Percentiles rank a stretch among this genome's conserved stretches.
Conservation (phyloP, 1,284 basidiomycete genomes). For the Ustanciosporium gigantosporum region DNA sequence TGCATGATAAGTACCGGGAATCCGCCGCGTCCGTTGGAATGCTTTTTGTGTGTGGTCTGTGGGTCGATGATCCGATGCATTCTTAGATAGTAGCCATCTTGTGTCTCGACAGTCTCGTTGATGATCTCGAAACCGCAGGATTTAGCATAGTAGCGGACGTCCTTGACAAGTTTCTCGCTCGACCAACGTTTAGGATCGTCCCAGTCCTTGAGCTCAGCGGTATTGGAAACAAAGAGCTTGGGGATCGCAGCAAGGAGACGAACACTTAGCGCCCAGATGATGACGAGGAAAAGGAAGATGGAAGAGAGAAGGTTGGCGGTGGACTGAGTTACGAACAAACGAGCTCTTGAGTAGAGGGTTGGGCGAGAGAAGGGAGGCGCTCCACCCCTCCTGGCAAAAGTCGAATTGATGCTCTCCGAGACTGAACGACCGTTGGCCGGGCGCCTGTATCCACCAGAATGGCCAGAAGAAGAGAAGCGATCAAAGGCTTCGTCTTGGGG, state of each 20-base stretch:
- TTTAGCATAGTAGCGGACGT: slow-evolving; percentile 67
- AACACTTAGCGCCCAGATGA: slow-evolving; percentile 61
- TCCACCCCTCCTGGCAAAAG: slow-evolving; percentile 45
- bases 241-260: slow-evolving; percentile 40
- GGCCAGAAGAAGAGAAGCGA: neutral
- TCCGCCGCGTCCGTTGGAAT: slow-evolving; percentile 64
- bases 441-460: neutral
- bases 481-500: neutral
- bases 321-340: slow-evolving; percentile 64
- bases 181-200: slow-evolving; percentile 65
- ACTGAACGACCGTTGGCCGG: neutral
- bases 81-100: slow-evolving; percentile 68
- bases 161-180: slow-evolving; percentile 65
- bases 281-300: slow-evolving; percentile 64
- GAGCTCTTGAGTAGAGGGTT: slow-evolving; percentile 40
- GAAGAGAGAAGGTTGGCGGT: slow-evolving; percentile 65
- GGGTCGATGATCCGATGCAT: slow-evolving; percentile 67
- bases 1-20: slow-evolving; percentile 70
- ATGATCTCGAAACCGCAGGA: slow-evolving; percentile 68
- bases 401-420: slow-evolving; percentile 4
- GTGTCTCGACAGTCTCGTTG: slow-evolving; percentile 67
- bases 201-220: slow-evolving; percentile 61
- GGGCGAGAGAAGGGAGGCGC: slow-evolving; percentile 44
- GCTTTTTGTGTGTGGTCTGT: slow-evolving; percentile 58
- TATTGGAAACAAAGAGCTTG: slow-evolving; percentile 13